Base-by-base conservation (phyloP, 768 basidiomycete species). In the Tricholoma sp. region DNA sequence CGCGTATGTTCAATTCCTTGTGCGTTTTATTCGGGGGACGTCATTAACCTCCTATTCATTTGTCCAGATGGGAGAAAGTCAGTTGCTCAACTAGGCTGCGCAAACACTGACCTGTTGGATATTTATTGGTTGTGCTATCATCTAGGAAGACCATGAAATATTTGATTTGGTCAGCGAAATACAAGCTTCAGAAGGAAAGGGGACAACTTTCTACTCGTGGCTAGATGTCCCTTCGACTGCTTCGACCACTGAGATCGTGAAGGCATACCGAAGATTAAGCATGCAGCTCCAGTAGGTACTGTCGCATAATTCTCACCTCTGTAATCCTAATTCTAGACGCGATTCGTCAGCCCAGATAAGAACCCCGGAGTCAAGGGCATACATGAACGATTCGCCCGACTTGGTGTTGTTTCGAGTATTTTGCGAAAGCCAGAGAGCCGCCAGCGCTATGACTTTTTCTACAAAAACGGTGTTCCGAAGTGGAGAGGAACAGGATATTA, bases 401-500 rank as follows among this genome's bases (percentile, higher is more conserved):
- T 98, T 11, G 93, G 95, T 54, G 85, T 95, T 12, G 84, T 99
- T 44, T 76, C 85, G 8, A 81, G 84, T 39, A 96, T 98, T 64
- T 70, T 99, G 64, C 77, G 91, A 61, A 86, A 85, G 63, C 63
- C 77, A 31, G 91, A 90, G 63, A 80, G 84, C 49, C 82, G 94
- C 36, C 81, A 90, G 69, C 91, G 91, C 62, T 92, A 92, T 60
- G 89, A 92, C 69, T 91, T 91, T 70, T 99, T 98, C 80, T 91
- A 90, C 78, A 94, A 96, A 73, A 98, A 98, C 59, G 96, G 96
- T 18, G 94, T 99, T 3, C 96, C 96, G 0, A 90, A 81, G 68
- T 99, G 96, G 96, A 80, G 95, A 61, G 96, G 94, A 13, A 94
- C 91, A 32, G 91, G 93, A 44, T 98, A 98, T 72, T 98, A 98